Conservation (phyloP, 2,329 filamentous ascomycete genomes). For the Dichotomopilus funicola region DNA sequence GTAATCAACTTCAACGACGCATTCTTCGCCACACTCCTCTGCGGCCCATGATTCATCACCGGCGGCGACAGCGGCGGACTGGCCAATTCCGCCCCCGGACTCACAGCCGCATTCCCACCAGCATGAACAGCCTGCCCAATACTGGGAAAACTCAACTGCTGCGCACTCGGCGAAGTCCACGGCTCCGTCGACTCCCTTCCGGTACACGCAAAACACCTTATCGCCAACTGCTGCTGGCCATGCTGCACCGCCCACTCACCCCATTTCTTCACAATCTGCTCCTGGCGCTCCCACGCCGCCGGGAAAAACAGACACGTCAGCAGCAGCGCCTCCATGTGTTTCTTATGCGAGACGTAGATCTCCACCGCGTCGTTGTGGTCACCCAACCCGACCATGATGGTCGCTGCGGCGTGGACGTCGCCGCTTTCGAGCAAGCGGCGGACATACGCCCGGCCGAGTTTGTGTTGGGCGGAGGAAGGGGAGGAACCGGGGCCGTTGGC, state of each 20-base stretch:
- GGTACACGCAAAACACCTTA: constrained; percentile 88
- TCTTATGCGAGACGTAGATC: constrained; percentile 85
- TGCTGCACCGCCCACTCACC: constrained; percentile 85
- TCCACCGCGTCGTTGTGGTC: constrained; percentile 94
- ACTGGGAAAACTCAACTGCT: constrained; percentile 48
- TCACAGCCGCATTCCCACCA: too few relatives aligned
- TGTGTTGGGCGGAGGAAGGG: constrained; percentile 63
- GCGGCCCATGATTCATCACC: constrained; percentile 51
- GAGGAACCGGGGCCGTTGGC: constrained; percentile 26
- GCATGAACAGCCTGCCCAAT: constrained; percentile 45
- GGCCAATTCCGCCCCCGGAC: constrained; percentile 43
- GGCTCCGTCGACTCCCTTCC: constrained; percentile 77
- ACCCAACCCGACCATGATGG: constrained; percentile 86
- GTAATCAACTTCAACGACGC: constrained; percentile 88
- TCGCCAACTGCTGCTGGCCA: constrained; percentile 82
- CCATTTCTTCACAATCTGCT: constrained; percentile 86
- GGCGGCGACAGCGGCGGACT: constrained; percentile 72
- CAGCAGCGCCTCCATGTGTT: constrained; percentile 87
- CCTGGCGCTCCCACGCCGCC: constrained; percentile 83
- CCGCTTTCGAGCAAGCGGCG: constrained; percentile 83
- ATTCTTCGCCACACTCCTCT: constrained; percentile 65
- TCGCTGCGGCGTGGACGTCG: constrained; percentile 85
- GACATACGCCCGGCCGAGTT: constrained; percentile 83
- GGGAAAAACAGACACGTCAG: constrained; percentile 79
- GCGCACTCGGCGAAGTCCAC: constrained; percentile 79